phyloP scores from a whole-genome alignment of 768 basidiomycete genomes.

The Gloeophyllum trabeum region DNA sequence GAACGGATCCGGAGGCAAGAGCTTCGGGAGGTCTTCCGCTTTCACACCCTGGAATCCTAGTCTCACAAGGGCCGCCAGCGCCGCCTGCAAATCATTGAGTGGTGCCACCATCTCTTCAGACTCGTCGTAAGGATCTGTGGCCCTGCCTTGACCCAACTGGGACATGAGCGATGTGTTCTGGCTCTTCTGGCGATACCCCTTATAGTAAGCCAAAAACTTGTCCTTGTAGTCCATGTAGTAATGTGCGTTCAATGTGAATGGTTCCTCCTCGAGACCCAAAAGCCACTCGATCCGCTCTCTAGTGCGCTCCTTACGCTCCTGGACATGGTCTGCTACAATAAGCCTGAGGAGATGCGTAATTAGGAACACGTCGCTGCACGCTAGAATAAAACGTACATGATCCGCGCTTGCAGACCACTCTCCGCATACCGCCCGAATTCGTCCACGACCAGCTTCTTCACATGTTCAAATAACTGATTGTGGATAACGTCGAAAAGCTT shows the following conservation, averaged over 20 bases:
- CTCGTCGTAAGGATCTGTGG: no score
- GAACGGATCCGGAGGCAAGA: constrained; percentile 8
- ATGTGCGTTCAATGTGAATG: constrained; percentile 40
- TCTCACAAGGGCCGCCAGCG: background rate
- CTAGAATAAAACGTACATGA: constrained; percentile 29
- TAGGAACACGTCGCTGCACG: no score
- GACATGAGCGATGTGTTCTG: no score
- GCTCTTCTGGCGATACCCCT: no score
- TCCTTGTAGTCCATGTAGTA: constrained; percentile 33
- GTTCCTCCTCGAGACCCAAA: constrained; percentile 33
- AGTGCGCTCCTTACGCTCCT: constrained; percentile 26
- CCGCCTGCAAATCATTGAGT: background rate
- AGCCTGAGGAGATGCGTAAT: constrained; percentile 20
- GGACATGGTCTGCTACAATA: constrained; percentile 39
- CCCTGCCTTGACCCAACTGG: no score
- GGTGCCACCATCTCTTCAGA: no score
- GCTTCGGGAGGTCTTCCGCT: background rate
- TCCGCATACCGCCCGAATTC: constrained; percentile 46
- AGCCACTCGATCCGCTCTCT: constrained; percentile 35
- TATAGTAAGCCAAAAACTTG: constrained; percentile 17
- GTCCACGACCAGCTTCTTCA: constrained; percentile 27
- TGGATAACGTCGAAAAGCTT: constrained; percentile 31
- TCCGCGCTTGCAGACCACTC: constrained; percentile 37
- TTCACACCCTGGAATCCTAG: background rate
- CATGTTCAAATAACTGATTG: constrained; percentile 22